Base-by-base conservation (phyloP, 2,329 filamentous ascomycete genomes). In the Pseudocercospora ulei region DNA sequence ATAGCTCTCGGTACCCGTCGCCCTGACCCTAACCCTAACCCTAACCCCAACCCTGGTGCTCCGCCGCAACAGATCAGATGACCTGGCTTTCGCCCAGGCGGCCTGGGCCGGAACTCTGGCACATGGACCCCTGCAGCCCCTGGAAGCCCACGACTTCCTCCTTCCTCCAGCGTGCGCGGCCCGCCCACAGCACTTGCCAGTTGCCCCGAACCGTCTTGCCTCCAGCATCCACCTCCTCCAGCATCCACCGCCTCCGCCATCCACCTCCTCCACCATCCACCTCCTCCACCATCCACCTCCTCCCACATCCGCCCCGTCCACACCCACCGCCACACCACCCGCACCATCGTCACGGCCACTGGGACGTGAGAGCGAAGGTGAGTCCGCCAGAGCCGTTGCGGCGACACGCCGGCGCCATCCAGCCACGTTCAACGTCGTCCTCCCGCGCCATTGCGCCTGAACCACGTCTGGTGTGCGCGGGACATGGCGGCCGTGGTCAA, bases 141-240 rank as follows among this genome's bases (percentile, higher is more conserved):
- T 42, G 30, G 30, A 33, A 33, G n/a, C n/a, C 45, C 39, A 34
- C 41, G 35, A 47, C 41, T 42, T 44, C 41, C 36, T 38, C 23
- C 43, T 41, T 31, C 44, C 35, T 42, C 35, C 39, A 43, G 35
- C 44, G 39, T 34, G 42, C 41, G 41, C 41, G 38, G 41, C 35
- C 35, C 38, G 41, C 41, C 34, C 28, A 36, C 8, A 30, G 30
- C 30, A 33, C 6, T 9, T 33, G 29, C 29, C 12, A 34, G 29
- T 13, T 41, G 17, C 30, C 28, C 27, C 14, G 11, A 12, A 16
- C 17, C 22, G 29, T 33, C 29, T 33, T 31, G 28, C 28, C n/a
- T n/a, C n/a, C n/a, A n/a, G 28, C 28, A 18, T 31, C 16, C 28
- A 6, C 13, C 5, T 14, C 3, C 17, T 5, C 11, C 5, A 7